These are phyloP conservation scores for Hsuehochloa calcarea DNA, from an alignment of 176 grass and related monocot species.

Conservation along the genomic window DNA sequence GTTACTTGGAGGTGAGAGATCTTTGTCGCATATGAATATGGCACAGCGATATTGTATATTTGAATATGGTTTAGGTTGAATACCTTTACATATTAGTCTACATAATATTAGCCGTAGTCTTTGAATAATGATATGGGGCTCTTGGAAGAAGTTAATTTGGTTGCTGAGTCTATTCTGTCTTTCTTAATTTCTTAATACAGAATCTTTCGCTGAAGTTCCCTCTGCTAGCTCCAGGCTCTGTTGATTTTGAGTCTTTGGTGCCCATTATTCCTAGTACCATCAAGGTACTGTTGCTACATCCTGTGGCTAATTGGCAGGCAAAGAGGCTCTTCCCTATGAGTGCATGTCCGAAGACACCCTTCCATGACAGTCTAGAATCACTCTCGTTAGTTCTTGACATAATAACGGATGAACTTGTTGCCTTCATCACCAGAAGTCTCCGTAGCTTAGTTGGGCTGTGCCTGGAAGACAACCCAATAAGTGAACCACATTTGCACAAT, in stretches of 20 bases:
- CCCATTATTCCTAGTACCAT: constrained; percentile 57
- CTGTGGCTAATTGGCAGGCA: constrained; percentile 54
- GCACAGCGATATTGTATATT: neutral
- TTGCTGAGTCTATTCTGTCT: neutral
- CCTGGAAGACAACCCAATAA: constrained; percentile 72
- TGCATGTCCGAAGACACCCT: constrained; percentile 27
- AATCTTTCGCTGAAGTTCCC: constrained; percentile 74
- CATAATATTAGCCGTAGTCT: neutral
- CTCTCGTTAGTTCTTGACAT: constrained; percentile 77
- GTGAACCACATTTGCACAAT: constrained; percentile 48
- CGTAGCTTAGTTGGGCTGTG: constrained; percentile 64
- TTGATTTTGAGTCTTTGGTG: constrained; percentile 40
- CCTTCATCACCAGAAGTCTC: constrained; percentile 60
- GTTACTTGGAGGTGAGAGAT: constrained; percentile 69
- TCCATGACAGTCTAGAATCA: constrained; percentile 51
- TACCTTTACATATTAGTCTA: neutral
- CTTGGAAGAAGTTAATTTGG: constrained; percentile 17
- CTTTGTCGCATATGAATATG: neutral
- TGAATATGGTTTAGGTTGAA: neutral
- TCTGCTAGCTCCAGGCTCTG: constrained; percentile 31
- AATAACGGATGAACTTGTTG: constrained; percentile 72
- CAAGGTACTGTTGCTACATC: constrained; percentile 68
- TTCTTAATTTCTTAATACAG: constrained; percentile 44
- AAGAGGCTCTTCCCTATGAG: constrained; percentile 41
- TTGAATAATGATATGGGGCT: neutral